These are phyloP conservation scores for Reutealis trisperma DNA, from an alignment of 345 rosid species.

Conservation along the genomic window DNA sequence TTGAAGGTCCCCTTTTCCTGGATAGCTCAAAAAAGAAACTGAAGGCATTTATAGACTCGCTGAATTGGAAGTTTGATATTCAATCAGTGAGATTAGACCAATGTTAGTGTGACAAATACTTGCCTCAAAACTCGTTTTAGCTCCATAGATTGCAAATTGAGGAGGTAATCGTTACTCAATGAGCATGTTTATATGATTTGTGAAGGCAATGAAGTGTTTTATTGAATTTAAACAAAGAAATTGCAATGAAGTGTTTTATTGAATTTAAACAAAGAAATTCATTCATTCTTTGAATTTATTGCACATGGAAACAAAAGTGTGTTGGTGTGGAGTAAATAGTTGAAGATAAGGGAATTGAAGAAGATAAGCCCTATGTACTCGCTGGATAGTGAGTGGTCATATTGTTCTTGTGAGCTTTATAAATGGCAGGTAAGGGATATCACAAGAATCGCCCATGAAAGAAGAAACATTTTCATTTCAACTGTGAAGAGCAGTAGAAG, in stretches of 20 bases:
- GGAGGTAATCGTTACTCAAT: not conserved
- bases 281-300: slow-evolving; percentile 1
- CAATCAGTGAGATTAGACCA: slow-evolving; percentile 7
- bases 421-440: not conserved
- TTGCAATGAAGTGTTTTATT: no score
- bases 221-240: not conserved
- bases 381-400: not conserved
- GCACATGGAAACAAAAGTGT: not conserved
- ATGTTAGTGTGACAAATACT: not conserved
- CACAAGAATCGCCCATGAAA: not conserved
- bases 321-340: not conserved
- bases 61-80: not conserved
- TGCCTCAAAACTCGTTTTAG: not conserved
- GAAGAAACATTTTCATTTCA: not conserved
- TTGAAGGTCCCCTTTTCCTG: slow-evolving; percentile 8
- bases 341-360: not conserved
- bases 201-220: not conserved
- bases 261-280: not conserved
- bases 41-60: slow-evolving; percentile 5
- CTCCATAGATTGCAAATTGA: not conserved
- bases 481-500: not conserved
- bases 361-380: not conserved
- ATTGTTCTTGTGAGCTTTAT: slow-evolving; percentile 13
- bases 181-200: not conserved
- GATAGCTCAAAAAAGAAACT: slow-evolving; percentile 7